These are phyloP conservation scores for Zangia roseola DNA, from an alignment of 768 basidiomycete species.

Conservation along the genomic window DNA sequence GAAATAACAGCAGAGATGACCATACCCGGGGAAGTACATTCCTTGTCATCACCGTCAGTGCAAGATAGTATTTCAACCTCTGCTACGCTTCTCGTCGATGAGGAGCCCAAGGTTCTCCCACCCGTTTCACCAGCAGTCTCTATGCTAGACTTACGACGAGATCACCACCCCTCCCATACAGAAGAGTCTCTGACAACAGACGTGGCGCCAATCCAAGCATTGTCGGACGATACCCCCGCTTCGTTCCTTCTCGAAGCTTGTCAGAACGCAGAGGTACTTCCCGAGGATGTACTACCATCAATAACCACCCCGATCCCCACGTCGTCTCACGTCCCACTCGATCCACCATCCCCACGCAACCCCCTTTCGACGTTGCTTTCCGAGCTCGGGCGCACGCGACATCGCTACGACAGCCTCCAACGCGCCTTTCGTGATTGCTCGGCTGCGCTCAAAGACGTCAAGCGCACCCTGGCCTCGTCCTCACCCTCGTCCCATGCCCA, in stretches of 20 bases:
- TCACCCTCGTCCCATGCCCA: conserved; percentile 1
- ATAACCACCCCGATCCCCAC: background rate
- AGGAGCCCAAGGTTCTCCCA: conserved; percentile 6
- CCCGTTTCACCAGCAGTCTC: conserved; percentile 19
- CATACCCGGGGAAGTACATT: background rate
- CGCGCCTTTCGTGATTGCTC: conserved; percentile 69
- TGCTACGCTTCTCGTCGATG: conserved; percentile 11
- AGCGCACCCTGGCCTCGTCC: conserved; percentile 22
- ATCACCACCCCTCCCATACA: background rate
- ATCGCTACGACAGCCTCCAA: conserved; percentile 62
- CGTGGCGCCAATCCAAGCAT: background rate
- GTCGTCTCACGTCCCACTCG: background rate
- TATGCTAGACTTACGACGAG: conserved; percentile 13
- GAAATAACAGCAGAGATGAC: background rate
- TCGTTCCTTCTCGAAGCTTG: background rate
- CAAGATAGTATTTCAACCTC: conserved; percentile 5
- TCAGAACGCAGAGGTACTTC: background rate
- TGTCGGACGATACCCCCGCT: background rate
- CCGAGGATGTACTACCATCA: background rate
- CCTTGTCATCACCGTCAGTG: background rate
- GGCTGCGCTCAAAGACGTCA: conserved; percentile 59
- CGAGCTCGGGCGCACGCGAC: conserved; percentile 42
- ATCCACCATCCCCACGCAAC: background rate
- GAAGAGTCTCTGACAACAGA: background rate
- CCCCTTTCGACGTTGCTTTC: conserved; percentile 40